Conservation (phyloP, 768 basidiomycete species). For the Panaeolus cyanescens region DNA sequence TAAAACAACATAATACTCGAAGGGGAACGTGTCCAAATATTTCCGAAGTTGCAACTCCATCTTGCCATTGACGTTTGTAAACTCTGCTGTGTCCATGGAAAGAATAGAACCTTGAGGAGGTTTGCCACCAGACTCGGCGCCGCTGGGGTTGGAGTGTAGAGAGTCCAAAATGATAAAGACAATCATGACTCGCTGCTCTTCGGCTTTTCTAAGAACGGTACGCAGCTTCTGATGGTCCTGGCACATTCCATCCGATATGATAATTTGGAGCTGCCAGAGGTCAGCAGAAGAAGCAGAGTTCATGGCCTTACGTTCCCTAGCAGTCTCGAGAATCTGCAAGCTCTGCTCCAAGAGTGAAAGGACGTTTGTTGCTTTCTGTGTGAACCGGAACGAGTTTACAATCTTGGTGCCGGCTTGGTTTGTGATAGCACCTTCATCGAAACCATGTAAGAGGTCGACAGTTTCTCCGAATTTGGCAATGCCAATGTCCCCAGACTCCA, state of each 20-base stretch:
- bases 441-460: slow-evolving; percentile 88
- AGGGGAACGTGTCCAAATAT: slow-evolving; percentile 96
- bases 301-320: slow-evolving; percentile 65
- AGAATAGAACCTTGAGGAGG: slow-evolving; percentile 75
- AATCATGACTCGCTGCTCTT: slow-evolving; percentile 90
- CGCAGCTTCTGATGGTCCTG: slow-evolving; percentile 90
- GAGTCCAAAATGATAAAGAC: slow-evolving; percentile 97
- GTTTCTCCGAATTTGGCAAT: slow-evolving; percentile 88
- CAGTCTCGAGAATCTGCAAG: slow-evolving; percentile 71
- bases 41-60: slow-evolving; percentile 88
- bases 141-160: slow-evolving; percentile 48
- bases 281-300: slow-evolving; percentile 72
- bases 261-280: slow-evolving; percentile 97
- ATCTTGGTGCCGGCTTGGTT: slow-evolving; percentile 81
- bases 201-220: slow-evolving; percentile 77
- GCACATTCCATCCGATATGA: slow-evolving; percentile 99
- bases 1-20: slow-evolving; percentile 96
- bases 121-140: slow-evolving; percentile 14
- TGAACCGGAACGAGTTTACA: slow-evolving; percentile 84
- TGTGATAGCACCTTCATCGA: slow-evolving; percentile 78
- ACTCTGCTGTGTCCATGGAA: slow-evolving; percentile 89
- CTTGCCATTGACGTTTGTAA: slow-evolving; percentile 75
- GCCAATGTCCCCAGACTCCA: slow-evolving; percentile 94
- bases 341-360: slow-evolving; percentile 80
- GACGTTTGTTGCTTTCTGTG: slow-evolving; percentile 89